A percentile compares a stretch with the other conserved stretches of the same genome.
These are phyloP conservation scores for Nyctanthes arbortristis DNA, from an alignment of 257 asterid species.

Conservation along the genomic window DNA sequence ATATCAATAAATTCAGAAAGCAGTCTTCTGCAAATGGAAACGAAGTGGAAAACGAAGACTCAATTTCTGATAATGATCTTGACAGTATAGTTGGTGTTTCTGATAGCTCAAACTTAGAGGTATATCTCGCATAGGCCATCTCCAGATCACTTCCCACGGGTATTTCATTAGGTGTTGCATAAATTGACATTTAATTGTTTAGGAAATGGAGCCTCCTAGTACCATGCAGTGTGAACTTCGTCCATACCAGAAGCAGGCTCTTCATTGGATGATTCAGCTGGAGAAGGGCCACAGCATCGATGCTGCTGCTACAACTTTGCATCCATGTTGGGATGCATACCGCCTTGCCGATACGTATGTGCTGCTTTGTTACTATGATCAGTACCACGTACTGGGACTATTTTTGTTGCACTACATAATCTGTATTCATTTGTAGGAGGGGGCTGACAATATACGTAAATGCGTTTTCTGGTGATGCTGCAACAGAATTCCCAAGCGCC, in stretches of 20 bases:
- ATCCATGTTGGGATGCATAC: constrained; percentile 97
- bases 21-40: constrained; percentile 46
- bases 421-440: constrained; percentile 58
- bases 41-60: constrained; percentile 64
- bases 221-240: constrained; percentile 83
- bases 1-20: constrained; percentile 40
- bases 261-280: constrained; percentile 84
- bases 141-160: constrained; percentile 6
- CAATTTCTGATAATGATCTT: constrained; percentile 85
- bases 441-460: constrained; percentile 71
- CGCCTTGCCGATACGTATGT: constrained; percentile 72
- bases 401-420: constrained; percentile 13
- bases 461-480: constrained; percentile 91
- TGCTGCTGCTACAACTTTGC: constrained; percentile 78
- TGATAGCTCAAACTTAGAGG: constrained; percentile 76
- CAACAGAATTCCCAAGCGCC: constrained; percentile 86
- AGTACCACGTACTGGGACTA: neutral
- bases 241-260: constrained; percentile 99
- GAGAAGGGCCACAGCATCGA: constrained; percentile 69
- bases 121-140: constrained; percentile 34
- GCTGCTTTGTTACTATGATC: constrained; percentile 23
- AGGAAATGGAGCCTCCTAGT: constrained; percentile 97
- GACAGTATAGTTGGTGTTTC: constrained; percentile 88
- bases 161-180: constrained; percentile 18
- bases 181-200: constrained; percentile 23